Percentiles rank a stretch among this genome's conserved stretches.
These are phyloP conservation scores for Botrytis fabae DNA, from an alignment of 2,329 filamentous ascomycete genomes.

Conservation along the genomic window DNA sequence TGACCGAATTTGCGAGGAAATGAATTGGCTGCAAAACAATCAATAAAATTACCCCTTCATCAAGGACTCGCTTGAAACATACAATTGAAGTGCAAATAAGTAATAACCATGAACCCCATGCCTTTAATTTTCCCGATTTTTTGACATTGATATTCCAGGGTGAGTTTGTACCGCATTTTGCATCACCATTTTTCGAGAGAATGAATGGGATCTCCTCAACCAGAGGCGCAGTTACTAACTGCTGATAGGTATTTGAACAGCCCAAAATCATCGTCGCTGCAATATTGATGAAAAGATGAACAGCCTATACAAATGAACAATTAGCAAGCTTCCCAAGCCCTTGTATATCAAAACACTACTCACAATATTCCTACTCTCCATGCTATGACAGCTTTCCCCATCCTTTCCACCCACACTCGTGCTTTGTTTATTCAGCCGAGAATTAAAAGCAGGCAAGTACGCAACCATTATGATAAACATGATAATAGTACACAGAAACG, in stretches of 20 bases:
- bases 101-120: constrained; percentile 30
- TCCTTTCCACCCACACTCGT: constrained; percentile 28
- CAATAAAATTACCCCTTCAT: background rate
- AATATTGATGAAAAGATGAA: constrained; percentile 32
- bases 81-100: constrained; percentile 32
- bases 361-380: constrained; percentile 29
- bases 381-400: constrained; percentile 28
- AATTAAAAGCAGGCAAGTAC: constrained; percentile 27
- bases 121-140: constrained; percentile 27
- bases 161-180: constrained; percentile 30
- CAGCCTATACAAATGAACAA: constrained; percentile 8
- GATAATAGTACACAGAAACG: constrained; percentile 26
- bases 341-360: background rate
- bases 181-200: constrained; percentile 29
- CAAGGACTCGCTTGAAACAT: constrained; percentile 2
- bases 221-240: constrained; percentile 28
- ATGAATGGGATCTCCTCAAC: constrained; percentile 30
- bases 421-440: constrained; percentile 23
- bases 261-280: constrained; percentile 31
- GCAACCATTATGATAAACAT: constrained; percentile 29
- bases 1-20: constrained; percentile 33
- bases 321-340: background rate
- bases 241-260: constrained; percentile 34
- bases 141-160: constrained; percentile 32
- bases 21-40: constrained; percentile 27